These are phyloP conservation scores for Taiozyma onychis DNA, from an alignment of 1,139 yeast species.

Conservation along the genomic window DNA sequence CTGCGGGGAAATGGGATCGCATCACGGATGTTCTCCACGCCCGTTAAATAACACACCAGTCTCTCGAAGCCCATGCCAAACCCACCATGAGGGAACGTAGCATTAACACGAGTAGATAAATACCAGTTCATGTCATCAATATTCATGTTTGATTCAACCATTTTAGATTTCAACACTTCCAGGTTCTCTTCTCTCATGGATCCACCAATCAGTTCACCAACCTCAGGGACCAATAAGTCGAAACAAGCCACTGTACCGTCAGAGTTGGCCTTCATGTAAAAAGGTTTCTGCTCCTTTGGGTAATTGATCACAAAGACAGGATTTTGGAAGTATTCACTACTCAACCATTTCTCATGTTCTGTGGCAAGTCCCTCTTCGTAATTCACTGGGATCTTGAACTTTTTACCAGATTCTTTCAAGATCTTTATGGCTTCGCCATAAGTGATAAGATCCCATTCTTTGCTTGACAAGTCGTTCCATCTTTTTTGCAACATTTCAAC, in stretches of 20 bases:
- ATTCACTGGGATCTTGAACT: slow-evolving; percentile 32
- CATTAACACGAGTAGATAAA: slow-evolving; percentile 62
- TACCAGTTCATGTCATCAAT: slow-evolving; percentile 72
- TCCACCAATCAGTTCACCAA: slow-evolving; percentile 98
- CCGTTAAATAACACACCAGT: slow-evolving; percentile 64
- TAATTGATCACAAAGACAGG: slow-evolving; percentile 93
- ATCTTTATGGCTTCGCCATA: slow-evolving; percentile 69
- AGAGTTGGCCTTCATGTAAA: slow-evolving; percentile 66
- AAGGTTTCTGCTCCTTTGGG: slow-evolving; percentile 76
- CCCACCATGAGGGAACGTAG: slow-evolving; percentile 92
- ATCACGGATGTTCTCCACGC: slow-evolving; percentile 76
- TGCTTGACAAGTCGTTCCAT: slow-evolving; percentile 25
- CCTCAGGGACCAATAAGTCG: slow-evolving; percentile 80
- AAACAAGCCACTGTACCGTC: slow-evolving; percentile 79
- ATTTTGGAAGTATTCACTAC: slow-evolving; percentile 57
- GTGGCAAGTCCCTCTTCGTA: slow-evolving; percentile 79
- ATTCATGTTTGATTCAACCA: slow-evolving; percentile 51
- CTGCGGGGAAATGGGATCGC: slow-evolving; percentile 79
- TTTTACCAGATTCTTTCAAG: slow-evolving; percentile 30
- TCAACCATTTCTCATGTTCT: slow-evolving; percentile 89
- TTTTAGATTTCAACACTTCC: slow-evolving; percentile 40
- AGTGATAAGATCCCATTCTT: slow-evolving; percentile 64
- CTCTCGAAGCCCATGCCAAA: slow-evolving; percentile 96
- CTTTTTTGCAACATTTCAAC: slow-evolving; percentile 25
- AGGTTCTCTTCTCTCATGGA: slow-evolving; percentile 78